Evolutionary conservation across 306 rosid species (phyloP).

Genomic region (Quercus aquifolioides): DNA sequence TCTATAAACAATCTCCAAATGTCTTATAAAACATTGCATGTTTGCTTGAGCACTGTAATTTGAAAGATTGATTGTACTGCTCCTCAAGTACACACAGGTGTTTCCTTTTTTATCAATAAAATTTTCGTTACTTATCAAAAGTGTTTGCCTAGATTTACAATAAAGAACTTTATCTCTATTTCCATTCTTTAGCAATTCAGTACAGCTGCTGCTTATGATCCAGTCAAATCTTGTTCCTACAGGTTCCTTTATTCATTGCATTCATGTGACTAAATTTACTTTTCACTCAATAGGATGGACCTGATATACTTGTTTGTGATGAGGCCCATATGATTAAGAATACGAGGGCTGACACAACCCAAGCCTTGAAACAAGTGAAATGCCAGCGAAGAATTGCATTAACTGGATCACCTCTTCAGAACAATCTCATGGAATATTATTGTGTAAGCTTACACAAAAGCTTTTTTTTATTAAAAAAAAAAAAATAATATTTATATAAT

Average conservation of each 20-base stretch:
- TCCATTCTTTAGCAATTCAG: background rate
- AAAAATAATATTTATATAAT: background rate
- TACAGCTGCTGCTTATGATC: background rate
- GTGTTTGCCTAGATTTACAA: background rate
- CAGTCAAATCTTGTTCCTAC: background rate
- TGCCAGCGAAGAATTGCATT: constrained; percentile 96
- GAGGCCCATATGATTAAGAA: constrained; percentile 97
- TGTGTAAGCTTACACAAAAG: constrained; percentile 60
- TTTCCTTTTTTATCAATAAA: too few species aligned
- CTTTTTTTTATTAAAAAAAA: background rate
- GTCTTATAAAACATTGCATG: background rate
- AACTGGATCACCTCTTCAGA: constrained; percentile 98
- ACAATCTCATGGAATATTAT: constrained; percentile 98
- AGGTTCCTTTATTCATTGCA: constrained; percentile 12
- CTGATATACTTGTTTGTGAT: constrained; percentile 97
- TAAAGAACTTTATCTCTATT: background rate
- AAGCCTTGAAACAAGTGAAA: constrained; percentile 93
- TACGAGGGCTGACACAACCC: constrained; percentile 85
- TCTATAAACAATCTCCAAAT: background rate
- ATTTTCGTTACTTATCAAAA: too few species aligned
- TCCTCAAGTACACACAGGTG: too few species aligned
- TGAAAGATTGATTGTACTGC: too few species aligned
- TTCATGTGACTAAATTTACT: constrained; percentile 16
- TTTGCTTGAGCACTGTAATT: too few species aligned
- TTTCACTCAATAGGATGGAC: constrained; percentile 71